Conservation (phyloP, 192 early-diverging fungal species). For the Coemansia sp. region DNA sequence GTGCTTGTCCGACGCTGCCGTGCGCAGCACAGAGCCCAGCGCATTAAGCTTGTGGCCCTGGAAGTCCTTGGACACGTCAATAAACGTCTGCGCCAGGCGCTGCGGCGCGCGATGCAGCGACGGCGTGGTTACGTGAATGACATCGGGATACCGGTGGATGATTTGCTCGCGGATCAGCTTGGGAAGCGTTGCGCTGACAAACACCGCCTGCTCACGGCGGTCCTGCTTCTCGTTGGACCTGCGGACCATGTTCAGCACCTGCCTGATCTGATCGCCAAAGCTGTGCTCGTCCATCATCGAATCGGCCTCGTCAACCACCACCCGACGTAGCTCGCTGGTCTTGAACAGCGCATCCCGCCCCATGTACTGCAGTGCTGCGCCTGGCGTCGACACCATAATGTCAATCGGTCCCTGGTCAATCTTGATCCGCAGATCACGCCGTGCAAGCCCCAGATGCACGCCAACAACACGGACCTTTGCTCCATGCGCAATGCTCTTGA, state of each 20-base stretch:
- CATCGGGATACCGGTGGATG: conserved; percentile 56
- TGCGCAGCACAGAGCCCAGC: conserved; percentile 69
- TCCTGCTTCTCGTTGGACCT: conserved; percentile 42
- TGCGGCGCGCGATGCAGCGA: conserved; percentile 74
- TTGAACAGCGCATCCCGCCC: conserved; percentile 56
- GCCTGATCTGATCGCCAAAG: conserved; percentile 66
- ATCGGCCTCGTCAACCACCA: conserved; percentile 94
- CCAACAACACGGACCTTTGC: conserved; percentile 69
- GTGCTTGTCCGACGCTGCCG: conserved; percentile 62
- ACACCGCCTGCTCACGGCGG: conserved; percentile 54
- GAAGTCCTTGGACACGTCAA: conserved; percentile 66
- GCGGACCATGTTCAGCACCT: conserved; percentile 57
- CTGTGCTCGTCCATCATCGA: conserved; percentile 80
- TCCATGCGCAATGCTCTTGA: conserved; percentile 70
- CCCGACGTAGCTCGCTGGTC: conserved; percentile 60
- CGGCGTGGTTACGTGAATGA: conserved; percentile 75
- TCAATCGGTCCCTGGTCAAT: conserved; percentile 71
- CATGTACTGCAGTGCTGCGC: conserved; percentile 62
- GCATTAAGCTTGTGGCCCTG: conserved; percentile 70
- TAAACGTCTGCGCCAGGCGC: conserved; percentile 75
- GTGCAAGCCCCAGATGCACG: conserved; percentile 54
- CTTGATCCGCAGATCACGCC: conserved; percentile 49
- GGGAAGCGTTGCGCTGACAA: conserved; percentile 73
- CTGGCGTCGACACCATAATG: conserved; percentile 81
- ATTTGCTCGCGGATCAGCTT: conserved; percentile 64